Evolutionary conservation across 2,329 filamentous ascomycete species (phyloP).

Genomic region (Monosporascus sp.): DNA sequence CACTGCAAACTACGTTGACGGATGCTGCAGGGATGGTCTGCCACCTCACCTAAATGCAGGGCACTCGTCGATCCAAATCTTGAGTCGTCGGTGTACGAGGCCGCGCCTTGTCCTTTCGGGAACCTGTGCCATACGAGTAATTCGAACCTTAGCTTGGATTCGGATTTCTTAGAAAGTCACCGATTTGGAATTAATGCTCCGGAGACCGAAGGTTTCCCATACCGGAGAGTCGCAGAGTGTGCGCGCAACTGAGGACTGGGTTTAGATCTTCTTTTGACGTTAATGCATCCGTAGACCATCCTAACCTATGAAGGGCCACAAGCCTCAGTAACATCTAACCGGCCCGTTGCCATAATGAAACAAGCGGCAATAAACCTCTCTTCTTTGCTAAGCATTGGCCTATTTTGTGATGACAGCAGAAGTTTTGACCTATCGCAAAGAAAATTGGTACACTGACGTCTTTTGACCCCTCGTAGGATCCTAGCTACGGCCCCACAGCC

Average conservation of each 20-base stretch:
- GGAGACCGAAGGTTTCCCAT: constrained; percentile 7
- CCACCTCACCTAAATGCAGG: constrained; percentile 1
- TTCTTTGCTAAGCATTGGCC: no score
- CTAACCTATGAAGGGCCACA: neutral
- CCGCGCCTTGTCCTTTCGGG: constrained; percentile 15
- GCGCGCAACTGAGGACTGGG: constrained; percentile 2
- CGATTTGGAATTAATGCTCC: constrained; percentile 15
- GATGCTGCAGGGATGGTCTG: constrained; percentile 12
- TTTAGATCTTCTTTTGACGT: neutral
- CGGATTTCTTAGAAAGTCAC: constrained; percentile 11
- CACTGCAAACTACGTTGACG: constrained; percentile 12
- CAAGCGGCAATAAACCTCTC: no score
- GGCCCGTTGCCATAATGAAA: no score
- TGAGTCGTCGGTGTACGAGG: neutral
- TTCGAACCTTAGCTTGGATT: constrained; percentile 7
- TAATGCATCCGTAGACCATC: neutral
- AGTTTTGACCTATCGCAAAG: no score
- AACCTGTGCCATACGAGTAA: constrained; percentile 6
- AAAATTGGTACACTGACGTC: no score
- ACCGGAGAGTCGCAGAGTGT: constrained; percentile 1
- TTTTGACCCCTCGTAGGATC: no score
- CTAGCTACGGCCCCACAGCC: no score
- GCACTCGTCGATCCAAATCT: constrained; percentile 2
- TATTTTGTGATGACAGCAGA: no score
- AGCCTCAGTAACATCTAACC: neutral